These are phyloP conservation scores for Byssochlamys sp. DNA, from an alignment of 2,329 filamentous ascomycete genomes.

Conservation along the genomic window DNA sequence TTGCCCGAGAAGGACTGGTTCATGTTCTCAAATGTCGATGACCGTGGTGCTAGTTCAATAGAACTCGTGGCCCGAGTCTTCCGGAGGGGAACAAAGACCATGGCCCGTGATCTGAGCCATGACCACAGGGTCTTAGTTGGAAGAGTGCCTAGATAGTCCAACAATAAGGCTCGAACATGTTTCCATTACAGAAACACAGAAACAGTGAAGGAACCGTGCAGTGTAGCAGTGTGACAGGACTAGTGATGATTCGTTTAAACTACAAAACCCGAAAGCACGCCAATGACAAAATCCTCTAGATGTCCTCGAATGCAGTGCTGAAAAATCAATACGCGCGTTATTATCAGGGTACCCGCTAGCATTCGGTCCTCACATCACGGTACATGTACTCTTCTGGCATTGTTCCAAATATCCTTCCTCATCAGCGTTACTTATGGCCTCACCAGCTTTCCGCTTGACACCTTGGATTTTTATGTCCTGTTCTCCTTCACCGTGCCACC, in stretches of 20 bases:
- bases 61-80: background rate
- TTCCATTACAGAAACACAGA: too few relatives aligned
- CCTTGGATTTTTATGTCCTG: conserved; percentile 72
- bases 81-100: background rate
- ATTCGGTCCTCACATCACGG: conserved; percentile 36
- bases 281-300: background rate
- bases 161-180: background rate
- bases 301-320: background rate
- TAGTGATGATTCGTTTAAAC: background rate
- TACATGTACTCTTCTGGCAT: conserved; percentile 40
- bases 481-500: conserved; percentile 86
- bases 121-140: too few relatives aligned
- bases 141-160: background rate
- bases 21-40: background rate
- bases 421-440: conserved; percentile 40
- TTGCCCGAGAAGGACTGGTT: background rate
- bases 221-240: too few relatives aligned
- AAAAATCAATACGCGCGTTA: background rate
- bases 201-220: too few relatives aligned
- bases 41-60: background rate
- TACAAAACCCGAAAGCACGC: background rate
- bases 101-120: too few relatives aligned
- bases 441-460: conserved; percentile 49
- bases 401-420: conserved; percentile 72
- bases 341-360: background rate